A percentile compares a stretch with the other conserved stretches of the same genome.
phyloP scores from a whole-genome alignment of 345 rosid genomes.

The Zanthoxylum bungeanum region DNA sequence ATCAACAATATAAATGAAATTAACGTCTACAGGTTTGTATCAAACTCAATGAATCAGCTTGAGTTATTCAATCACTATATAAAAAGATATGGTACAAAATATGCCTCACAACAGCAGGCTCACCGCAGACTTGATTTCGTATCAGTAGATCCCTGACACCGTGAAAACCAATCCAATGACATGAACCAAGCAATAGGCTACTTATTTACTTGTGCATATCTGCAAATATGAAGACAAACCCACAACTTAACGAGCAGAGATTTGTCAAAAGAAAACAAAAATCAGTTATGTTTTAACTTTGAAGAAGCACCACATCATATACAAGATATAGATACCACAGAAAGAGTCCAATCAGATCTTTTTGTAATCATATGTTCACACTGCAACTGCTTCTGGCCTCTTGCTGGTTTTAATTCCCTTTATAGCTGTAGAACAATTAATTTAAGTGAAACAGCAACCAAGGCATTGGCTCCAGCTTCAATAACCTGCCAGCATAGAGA shows the following conservation, averaged over 20 bases:
- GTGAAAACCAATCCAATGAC: not conserved
- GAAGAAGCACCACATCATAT: constrained; percentile 15
- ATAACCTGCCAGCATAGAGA: constrained; percentile 57
- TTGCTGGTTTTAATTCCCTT: constrained; percentile 89
- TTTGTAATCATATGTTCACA: constrained; percentile 33
- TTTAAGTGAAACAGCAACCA: constrained; percentile 85
- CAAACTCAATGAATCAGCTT: constrained; percentile 2
- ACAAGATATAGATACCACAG: constrained; percentile 11
- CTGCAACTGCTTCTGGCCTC: constrained; percentile 80
- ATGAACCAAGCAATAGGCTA: not conserved
- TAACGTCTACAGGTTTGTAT: not conserved
- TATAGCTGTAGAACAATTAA: constrained; percentile 56
- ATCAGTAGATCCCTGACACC: not conserved
- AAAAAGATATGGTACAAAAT: not conserved
- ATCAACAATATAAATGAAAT: not conserved
- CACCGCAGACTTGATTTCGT: constrained; percentile 9
- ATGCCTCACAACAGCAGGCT: constrained; percentile 1
- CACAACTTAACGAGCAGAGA: too few species aligned
- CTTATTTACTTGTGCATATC: constrained; percentile 15
- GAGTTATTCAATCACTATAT: too few species aligned
- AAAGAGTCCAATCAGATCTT: constrained; percentile 14
- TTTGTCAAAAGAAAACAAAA: too few species aligned
- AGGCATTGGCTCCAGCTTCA: constrained; percentile 96
- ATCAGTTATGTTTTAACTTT: too few species aligned
- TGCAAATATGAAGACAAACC: constrained; percentile 17